These are phyloP conservation scores for Tricholomella constricta DNA, from an alignment of 768 basidiomycete species.

Conservation along the genomic window DNA sequence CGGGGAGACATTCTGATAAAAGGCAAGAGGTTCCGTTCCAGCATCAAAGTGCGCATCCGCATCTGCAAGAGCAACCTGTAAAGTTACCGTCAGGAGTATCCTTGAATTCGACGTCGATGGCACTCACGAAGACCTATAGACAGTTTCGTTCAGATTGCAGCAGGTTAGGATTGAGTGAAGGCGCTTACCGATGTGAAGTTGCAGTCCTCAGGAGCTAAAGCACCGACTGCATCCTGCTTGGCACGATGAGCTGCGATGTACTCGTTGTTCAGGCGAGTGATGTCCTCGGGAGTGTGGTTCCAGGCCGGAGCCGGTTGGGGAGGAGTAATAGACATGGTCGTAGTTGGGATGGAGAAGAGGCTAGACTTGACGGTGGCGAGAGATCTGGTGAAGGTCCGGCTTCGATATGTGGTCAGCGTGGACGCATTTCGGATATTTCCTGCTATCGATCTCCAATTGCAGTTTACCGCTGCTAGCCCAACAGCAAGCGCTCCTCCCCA, in stretches of 20 bases:
- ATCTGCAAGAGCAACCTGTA: constrained; percentile 58
- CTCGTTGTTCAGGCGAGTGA: constrained; percentile 57
- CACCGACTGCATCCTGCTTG: constrained; percentile 59
- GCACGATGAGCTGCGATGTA: constrained; percentile 58
- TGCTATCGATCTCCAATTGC: constrained; percentile 39
- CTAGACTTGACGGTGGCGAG: constrained; percentile 30
- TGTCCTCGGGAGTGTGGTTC: constrained; percentile 65
- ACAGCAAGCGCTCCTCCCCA: constrained; percentile 44
- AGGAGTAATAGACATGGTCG: constrained; percentile 50
- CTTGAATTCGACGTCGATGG: background rate
- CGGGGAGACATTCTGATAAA: constrained; percentile 83
- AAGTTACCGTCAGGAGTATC: constrained; percentile 18
- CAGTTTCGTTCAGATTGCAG: constrained; percentile 4
- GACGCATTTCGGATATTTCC: constrained; percentile 41
- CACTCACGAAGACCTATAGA: constrained; percentile 71
- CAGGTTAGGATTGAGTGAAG: background rate
- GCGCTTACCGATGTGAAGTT: constrained; percentile 65
- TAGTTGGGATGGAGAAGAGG: constrained; percentile 30
- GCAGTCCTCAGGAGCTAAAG: constrained; percentile 55
- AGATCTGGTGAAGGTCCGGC: constrained; percentile 22
- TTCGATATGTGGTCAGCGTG: constrained; percentile 24
- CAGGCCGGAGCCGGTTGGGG: constrained; percentile 69
- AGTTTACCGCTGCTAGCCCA: constrained; percentile 40
- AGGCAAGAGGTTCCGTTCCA: constrained; percentile 61
- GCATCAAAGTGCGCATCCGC: constrained; percentile 58